A percentile compares a stretch with the other conserved stretches of the same genome.
Conservation (phyloP, 768 basidiomycete species). For the Polyporus arcularius region DNA sequence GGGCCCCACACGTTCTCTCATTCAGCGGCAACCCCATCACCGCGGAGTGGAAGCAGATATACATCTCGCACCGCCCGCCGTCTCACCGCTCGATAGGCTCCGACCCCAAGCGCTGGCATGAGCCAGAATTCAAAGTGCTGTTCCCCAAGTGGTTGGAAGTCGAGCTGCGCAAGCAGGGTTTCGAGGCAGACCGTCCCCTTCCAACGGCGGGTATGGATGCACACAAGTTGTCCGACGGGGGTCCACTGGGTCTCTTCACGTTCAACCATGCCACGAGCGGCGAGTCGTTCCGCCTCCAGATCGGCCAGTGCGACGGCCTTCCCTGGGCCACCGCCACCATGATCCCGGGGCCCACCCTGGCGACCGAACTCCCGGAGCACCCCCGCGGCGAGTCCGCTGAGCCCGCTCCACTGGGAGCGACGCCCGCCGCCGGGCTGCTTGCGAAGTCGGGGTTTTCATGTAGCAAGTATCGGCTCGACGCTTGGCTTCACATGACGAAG, state of each 20-base stretch:
- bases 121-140: conserved; percentile 1
- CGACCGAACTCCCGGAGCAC: too few relatives aligned
- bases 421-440: not conserved
- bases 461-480: not conserved
- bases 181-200: not conserved
- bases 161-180: conserved; percentile 14
- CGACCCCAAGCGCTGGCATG: too few relatives aligned
- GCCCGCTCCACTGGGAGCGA: not conserved
- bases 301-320: not conserved
- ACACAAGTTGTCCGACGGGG: not conserved
- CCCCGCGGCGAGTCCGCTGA: not conserved
- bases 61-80: conserved; percentile 14
- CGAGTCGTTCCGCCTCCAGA: conserved; percentile 9
- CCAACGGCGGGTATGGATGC: not conserved
- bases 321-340: conserved; percentile 12
- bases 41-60: conserved; percentile 13
- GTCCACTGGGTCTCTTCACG: not conserved
- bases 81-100: conserved; percentile 1
- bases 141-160: conserved; percentile 14
- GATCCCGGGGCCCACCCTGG: not conserved
- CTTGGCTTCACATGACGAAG: conserved; percentile 6
- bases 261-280: not conserved
- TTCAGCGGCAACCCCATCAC: conserved; percentile 2
- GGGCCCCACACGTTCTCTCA: conserved; percentile 12
- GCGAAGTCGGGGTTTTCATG: not conserved